phyloP scores from a whole-genome alignment of 2,329 filamentous ascomycete genomes.

The Didymosphaeria variabile region DNA sequence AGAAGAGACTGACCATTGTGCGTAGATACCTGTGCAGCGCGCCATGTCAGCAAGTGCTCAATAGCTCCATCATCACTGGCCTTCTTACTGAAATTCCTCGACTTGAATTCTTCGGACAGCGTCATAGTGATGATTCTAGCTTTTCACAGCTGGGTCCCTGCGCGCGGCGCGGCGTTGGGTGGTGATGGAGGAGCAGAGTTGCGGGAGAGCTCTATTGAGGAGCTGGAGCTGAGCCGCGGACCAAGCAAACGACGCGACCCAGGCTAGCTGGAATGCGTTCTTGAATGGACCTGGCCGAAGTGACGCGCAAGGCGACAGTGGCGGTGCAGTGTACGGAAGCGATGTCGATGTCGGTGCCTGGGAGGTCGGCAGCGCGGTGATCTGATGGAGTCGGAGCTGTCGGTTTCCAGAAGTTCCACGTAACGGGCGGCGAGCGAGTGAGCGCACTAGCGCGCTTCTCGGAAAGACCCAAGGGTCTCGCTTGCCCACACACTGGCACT shows the following conservation, averaged over 20 bases:
- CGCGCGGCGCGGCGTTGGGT: conserved; percentile 14
- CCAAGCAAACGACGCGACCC: conserved; percentile 29
- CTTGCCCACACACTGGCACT: conserved; percentile 14
- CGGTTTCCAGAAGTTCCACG: conserved; percentile 47
- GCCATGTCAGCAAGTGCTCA: conserved; percentile 43
- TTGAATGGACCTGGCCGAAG: conserved; percentile 19
- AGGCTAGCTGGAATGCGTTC: conserved; percentile 17
- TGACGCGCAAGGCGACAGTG: conserved; percentile 41
- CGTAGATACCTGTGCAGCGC: conserved; percentile 67
- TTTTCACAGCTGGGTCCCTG: conserved; percentile 5
- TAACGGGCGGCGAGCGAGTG: conserved; percentile 28
- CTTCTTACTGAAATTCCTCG: conserved; percentile 71
- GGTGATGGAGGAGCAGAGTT: conserved; percentile 9
- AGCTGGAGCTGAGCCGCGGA: conserved; percentile 38
- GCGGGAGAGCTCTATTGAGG: conserved; percentile 30
- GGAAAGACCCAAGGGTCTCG: conserved; percentile 9
- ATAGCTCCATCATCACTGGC: conserved; percentile 14
- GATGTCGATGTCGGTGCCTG: conserved; percentile 32
- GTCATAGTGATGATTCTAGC: conserved; percentile 56
- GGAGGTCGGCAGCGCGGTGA: conserved; percentile 20
- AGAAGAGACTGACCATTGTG: conserved; percentile 68
- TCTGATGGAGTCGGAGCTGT: conserved; percentile 30
- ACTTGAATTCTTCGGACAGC: conserved; percentile 69
- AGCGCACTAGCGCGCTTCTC: conserved; percentile 1
- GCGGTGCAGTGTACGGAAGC: conserved; percentile 35